Evolutionary conservation across 1,284 basidiomycete genomes (phyloP), one percentile per base, ranked within the genome.

Genomic region (Apiotrichum porosum): DNA sequence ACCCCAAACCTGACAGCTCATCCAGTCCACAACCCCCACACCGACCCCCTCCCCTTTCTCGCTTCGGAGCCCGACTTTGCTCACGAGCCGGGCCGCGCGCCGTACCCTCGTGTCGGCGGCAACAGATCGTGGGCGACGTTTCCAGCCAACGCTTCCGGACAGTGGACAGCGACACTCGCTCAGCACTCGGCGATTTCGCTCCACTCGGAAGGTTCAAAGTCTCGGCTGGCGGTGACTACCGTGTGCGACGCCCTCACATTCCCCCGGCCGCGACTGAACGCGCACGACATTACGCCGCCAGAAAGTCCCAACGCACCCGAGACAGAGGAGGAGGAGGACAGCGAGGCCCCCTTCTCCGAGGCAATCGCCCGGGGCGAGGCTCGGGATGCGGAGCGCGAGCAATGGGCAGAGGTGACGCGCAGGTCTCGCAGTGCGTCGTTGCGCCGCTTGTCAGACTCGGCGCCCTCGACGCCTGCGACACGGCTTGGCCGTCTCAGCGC

Each of bases 161-260:
- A 37, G 6, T 43, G 19, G 31, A 26, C 30, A 40, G 28, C 26
- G 34, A 37, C 14, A 34, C 32, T 14, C 19, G n/a, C n/a, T 9
- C 42, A 9, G 18, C 21, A 19, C 33, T 55, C 53, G 9, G 28
- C 42, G 0, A 21, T 52, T 17, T 46, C 49, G 6, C 41, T 55
- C n/a, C 42, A 51, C 44, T 51, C 49, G 30, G 53, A 55, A 26
- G 53, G 53, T 9, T 55, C 53, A 14, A 38, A 36, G 8, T 55
- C 53, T 1, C 36, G 53, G 4, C 28, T 55, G 3, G 44, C 53
- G 5, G 53, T 55, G 12, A 47, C 37, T 19, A 65, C 63, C 9
- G 49, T 66, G 51, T 68, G 69, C 50, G 69, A 69, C 41, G 56
- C 63, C 42, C 53, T 68, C 34, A 58, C 67, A 17, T 53, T 68